phyloP scores from a whole-genome alignment of 768 basidiomycete genomes.

The Serpula lacrymans region DNA sequence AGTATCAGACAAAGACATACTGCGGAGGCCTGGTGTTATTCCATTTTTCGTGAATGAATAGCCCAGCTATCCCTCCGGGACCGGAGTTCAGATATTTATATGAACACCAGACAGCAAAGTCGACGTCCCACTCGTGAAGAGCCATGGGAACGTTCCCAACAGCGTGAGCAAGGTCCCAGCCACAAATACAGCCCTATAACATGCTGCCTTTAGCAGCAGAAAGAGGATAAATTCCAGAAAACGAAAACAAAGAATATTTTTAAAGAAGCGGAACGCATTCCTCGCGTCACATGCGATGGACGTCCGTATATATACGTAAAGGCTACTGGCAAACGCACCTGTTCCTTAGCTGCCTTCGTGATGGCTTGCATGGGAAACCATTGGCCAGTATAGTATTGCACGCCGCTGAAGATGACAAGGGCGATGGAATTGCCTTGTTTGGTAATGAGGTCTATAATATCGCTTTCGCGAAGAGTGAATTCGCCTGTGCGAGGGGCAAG shows the following conservation, averaged over 20 bases:
- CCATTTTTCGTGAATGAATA: constrained; percentile 87
- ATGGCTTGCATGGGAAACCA: constrained; percentile 85
- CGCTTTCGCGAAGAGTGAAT: constrained; percentile 80
- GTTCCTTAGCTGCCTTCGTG: constrained; percentile 78
- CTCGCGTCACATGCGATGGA: too few species aligned
- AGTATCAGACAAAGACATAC: constrained; percentile 38
- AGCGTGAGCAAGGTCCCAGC: constrained; percentile 96
- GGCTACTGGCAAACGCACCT: constrained; percentile 54
- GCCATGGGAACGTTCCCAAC: constrained; percentile 88
- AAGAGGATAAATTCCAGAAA: constrained; percentile 8
- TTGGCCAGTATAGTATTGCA: constrained; percentile 98
- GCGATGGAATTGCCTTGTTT: constrained; percentile 77
- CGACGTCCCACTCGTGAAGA: constrained; percentile 91
- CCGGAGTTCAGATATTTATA: constrained; percentile 98
- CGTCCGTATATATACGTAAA: too few species aligned
- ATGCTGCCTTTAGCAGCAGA: constrained; percentile 7
- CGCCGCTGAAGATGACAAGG: constrained; percentile 87
- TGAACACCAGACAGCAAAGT: constrained; percentile 98
- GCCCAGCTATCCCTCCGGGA: constrained; percentile 94
- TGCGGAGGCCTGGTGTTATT: constrained; percentile 56
- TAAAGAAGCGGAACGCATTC: too few species aligned
- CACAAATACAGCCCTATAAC: constrained; percentile 83
- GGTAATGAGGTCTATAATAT: constrained; percentile 76
- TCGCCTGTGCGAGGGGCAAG: constrained; percentile 81
- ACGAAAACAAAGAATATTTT: too few species aligned